These are phyloP conservation scores for Ustilago loliicola DNA, from an alignment of 1,284 basidiomycete species.

Conservation along the genomic window DNA sequence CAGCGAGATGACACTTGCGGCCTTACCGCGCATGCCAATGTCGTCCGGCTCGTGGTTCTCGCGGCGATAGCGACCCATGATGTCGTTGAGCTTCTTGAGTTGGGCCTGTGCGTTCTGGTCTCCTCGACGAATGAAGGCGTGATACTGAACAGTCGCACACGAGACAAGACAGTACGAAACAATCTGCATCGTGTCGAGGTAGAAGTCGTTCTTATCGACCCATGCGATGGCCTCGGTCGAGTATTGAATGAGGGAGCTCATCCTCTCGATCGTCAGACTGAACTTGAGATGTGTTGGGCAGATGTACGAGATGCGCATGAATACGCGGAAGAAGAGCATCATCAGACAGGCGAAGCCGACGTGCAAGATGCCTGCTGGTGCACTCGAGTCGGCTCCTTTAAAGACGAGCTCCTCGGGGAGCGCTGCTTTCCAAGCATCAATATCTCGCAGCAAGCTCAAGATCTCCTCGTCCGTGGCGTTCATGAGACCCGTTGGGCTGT, in stretches of 20 bases:
- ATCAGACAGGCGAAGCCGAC: conserved; percentile 59
- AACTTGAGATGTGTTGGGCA: conserved; percentile 66
- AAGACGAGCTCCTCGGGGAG: conserved; percentile 58
- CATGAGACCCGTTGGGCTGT: conserved; percentile 67
- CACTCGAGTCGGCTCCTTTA: conserved; percentile 47
- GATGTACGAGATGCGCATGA: conserved; percentile 67
- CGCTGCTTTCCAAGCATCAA: conserved; percentile 62
- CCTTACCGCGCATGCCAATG: conserved; percentile 82
- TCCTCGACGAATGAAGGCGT: conserved; percentile 60
- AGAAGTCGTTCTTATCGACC: conserved; percentile 64
- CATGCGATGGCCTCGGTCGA: conserved; percentile 60
- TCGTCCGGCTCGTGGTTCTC: conserved; percentile 73
- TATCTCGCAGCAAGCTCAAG: conserved; percentile 59
- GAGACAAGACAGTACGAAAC: conserved; percentile 65
- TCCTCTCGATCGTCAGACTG: conserved; percentile 64
- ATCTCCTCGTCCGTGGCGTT: conserved; percentile 67
- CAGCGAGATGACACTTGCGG: conserved; percentile 87
- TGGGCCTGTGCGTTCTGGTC: conserved; percentile 53
- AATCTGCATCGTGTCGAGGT: conserved; percentile 64
- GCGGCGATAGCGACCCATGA: conserved; percentile 41
- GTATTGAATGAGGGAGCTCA: conserved; percentile 59
- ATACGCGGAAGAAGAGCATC: conserved; percentile 67
- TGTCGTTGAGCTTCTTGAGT: conserved; percentile 52
- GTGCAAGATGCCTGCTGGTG: conserved; percentile 61
- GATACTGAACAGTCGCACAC: conserved; percentile 66